These are phyloP conservation scores for Saccharomyces kudriavzevii DNA, from an alignment of 805 yeast species.

Conservation along the genomic window DNA sequence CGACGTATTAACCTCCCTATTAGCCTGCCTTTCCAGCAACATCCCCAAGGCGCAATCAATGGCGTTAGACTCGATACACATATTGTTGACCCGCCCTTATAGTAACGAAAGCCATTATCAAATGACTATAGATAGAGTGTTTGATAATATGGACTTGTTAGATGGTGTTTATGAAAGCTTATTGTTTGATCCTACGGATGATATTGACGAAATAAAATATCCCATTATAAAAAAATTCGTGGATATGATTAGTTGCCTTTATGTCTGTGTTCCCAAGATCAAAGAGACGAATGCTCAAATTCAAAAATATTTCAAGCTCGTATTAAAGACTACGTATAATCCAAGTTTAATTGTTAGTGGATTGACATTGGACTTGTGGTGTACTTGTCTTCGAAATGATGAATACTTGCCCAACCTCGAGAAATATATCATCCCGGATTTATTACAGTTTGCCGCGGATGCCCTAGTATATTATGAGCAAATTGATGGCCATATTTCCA, in stretches of 20 bases:
- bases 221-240: conserved; percentile 81
- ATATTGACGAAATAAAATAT: conserved; percentile 71
- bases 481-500: conserved; percentile 56
- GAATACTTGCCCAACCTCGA: conserved; percentile 45
- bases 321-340: conserved; percentile 72
- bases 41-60: conserved; percentile 67
- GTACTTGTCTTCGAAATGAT: conserved; percentile 75
- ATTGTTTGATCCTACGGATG: conserved; percentile 48
- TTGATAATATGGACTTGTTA: conserved; percentile 69
- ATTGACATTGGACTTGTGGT: conserved; percentile 89
- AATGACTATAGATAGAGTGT: conserved; percentile 70
- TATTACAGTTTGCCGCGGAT: conserved; percentile 69
- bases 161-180: conserved; percentile 50
- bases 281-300: conserved; percentile 45
- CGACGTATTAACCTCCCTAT: conserved; percentile 55
- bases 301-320: conserved; percentile 59
- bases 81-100: conserved; percentile 74
- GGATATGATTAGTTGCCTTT: conserved; percentile 59
- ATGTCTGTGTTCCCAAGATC: conserved; percentile 50
- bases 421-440: conserved; percentile 47
- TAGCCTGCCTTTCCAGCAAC: conserved; percentile 48
- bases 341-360: conserved; percentile 87
- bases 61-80: conserved; percentile 86
- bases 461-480: conserved; percentile 68
- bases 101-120: conserved; percentile 59